Conservation (phyloP, 2,329 filamentous ascomycete genomes). For the Bipolaris sorokiniana region DNA sequence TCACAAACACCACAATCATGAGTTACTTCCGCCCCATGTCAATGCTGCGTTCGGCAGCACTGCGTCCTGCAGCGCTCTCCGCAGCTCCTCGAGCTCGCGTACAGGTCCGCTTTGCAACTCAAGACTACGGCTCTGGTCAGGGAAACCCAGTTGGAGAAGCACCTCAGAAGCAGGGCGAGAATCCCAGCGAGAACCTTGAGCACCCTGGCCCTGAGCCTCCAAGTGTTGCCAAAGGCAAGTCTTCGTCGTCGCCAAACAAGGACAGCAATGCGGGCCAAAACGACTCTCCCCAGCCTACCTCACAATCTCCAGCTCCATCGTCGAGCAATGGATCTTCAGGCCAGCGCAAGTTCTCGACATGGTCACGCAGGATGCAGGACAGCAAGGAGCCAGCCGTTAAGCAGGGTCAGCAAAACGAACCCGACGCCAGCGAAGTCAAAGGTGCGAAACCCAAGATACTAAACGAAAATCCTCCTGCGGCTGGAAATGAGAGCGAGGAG, state of each 20-base stretch:
- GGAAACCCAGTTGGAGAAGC: conserved; percentile 53
- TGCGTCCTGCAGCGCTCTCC: conserved; percentile 30
- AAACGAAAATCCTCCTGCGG: conserved; percentile 43
- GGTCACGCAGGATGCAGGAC: conserved; percentile 15
- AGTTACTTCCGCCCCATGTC: conserved; percentile 38
- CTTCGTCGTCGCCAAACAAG: conserved; percentile 39
- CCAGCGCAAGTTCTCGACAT: conserved; percentile 23
- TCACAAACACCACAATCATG: conserved; percentile 29
- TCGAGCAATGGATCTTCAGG: conserved; percentile 14
- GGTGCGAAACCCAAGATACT: conserved; percentile 54
- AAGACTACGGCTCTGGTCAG: conserved; percentile 53
- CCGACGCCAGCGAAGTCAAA: conserved; percentile 29
- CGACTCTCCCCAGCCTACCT: conserved; percentile 13
- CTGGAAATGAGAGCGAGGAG: conserved; percentile 44
- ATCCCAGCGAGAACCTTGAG: conserved; percentile 49
- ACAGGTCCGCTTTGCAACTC: conserved; percentile 44
- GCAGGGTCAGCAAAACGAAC: conserved; percentile 15
- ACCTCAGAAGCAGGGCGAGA: conserved; percentile 52
- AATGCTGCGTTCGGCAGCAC: conserved; percentile 37
- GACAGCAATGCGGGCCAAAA: conserved; percentile 21
- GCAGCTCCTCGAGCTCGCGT: conserved; percentile 35
- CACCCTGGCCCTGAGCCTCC: conserved; percentile 55
- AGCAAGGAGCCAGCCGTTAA: conserved; percentile 27
- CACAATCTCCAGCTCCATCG: conserved; percentile 14
- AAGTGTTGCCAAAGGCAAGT: conserved; percentile 48